Evolutionary conservation across 257 asterid species (phyloP), one percentile per base, ranked within the genome.

Genomic region (Solanum commersonii): DNA sequence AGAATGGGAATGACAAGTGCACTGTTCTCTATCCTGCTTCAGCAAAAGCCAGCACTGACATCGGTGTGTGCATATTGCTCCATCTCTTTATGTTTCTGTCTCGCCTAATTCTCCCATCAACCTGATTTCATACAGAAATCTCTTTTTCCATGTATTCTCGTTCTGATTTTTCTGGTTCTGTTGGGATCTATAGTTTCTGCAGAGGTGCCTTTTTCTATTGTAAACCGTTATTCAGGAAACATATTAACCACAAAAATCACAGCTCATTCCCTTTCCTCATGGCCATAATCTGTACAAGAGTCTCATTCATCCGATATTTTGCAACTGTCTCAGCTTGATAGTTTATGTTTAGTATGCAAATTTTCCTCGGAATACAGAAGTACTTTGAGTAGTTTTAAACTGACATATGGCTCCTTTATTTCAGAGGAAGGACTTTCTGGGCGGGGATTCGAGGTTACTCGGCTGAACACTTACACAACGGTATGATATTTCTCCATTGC

Each of bases 21-120:
- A 92, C 94, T 27, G 99, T 95, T 84, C 90, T 97, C 87, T 97
- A 97, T 91, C 99, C 99, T 88, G 99, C 99, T 91, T 97, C 99
- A 88, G 98, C 94, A 74, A 97, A 97, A 93, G 99, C 99, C 88
- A 85, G 98, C 92, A 84, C 87, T 88, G 99, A 97, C 74, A 95
- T 97, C 81, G 98, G 99, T 97, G 84, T 83, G 94, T 88, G 72
- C 38, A 67, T 35, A 85, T 37, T 84, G 23, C 27, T 73, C 84
- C 56, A 15, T 63, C 70, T 71, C 68, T 37, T 70, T 46, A 49
- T 49, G 22, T 35, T 31, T 85, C 68, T 37, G 68, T 13, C 27
- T 16, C 77, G 59, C 87, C 71, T 37, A 46, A 76, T 42, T 40
- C 85, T 29, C 29, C 68, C 11, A 42, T 46, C 38, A 18, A 81